Evolutionary conservation across 2,329 filamentous ascomycete genomes (phyloP), one percentile per base, ranked within the genome.

Genomic region (Neoscytalidium dimidiatum): DNA sequence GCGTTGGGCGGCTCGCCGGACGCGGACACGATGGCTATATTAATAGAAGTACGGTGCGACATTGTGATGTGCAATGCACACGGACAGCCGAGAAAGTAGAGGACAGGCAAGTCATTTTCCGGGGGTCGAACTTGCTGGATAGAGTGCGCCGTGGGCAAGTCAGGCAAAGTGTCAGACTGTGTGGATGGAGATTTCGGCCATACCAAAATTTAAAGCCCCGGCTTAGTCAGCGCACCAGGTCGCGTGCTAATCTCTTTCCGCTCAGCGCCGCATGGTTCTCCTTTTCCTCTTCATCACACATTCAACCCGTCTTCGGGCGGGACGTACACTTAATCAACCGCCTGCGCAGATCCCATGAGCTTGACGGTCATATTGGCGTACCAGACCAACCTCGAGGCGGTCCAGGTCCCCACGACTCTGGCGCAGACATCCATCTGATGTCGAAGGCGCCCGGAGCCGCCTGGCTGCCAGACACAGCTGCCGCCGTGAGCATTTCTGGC

Each of bases 321-420:
- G 5, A 65, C 68, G 78, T 73, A 77, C 78, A 76, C 77, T 78
- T 78, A 80, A 80, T 80, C 78, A 80, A 80, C 77, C 76, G 76
- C 75, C 74, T 73, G 70, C 49, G 73, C 68, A 64, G 62, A 70
- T 62, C 23, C 62, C 61, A 77, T 77, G 73, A 73, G 75, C 72
- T 75, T 75, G 77, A 72, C 77, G 72, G 77, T 80, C 78, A 80
- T 79, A 80, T 80, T 80, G 79, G 74, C 76, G 78, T 77, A 75
- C 77, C 71, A 79, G 74, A 79, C 67, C 65, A 71, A 76, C 70
- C n/a, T 41, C n/a, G 44, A 60, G 63, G 53, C 26, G 26, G 63
- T 38, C 53, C 53, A 61, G 56, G 62, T 58, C 46, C 52, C 43
- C 46, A 21, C 8, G 43, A 56, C 26, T 65, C 31, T 43, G 62